Conservation (phyloP, 331 rosid species). For the Malus hybrid region DNA sequence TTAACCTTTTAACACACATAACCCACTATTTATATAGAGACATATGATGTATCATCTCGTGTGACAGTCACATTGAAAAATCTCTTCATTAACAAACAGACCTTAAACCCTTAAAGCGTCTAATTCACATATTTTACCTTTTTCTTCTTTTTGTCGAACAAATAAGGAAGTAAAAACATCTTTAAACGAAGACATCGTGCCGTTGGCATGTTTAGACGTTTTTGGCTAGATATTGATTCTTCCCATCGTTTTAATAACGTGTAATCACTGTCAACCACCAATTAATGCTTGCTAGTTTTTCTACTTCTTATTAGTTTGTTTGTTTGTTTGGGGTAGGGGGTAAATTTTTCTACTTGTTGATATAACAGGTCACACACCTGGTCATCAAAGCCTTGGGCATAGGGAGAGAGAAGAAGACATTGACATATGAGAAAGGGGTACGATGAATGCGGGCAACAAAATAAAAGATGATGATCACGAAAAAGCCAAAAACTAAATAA, state of each 20-base stretch:
- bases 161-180: background rate
- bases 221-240: background rate
- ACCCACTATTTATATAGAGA: too few species aligned
- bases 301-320: background rate
- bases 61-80: too few species aligned
- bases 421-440: conserved; percentile 54
- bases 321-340: background rate
- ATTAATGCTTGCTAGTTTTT: background rate
- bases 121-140: background rate
- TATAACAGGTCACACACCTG: background rate
- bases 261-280: background rate
- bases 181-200: too few species aligned
- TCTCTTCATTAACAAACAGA: background rate
- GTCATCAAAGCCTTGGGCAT: background rate
- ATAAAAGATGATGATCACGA: conserved; percentile 19
- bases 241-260: background rate
- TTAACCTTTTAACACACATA: too few species aligned
- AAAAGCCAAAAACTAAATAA: conserved; percentile 13
- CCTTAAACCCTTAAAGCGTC: background rate
- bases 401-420: conserved; percentile 24
- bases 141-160: background rate
- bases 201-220: too few species aligned
- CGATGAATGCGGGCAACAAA: conserved; percentile 74
- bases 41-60: too few species aligned
- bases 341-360: background rate